Evolutionary conservation across 2,329 filamentous ascomycete species (phyloP).

Genomic region (Aspergillus fischeri): DNA sequence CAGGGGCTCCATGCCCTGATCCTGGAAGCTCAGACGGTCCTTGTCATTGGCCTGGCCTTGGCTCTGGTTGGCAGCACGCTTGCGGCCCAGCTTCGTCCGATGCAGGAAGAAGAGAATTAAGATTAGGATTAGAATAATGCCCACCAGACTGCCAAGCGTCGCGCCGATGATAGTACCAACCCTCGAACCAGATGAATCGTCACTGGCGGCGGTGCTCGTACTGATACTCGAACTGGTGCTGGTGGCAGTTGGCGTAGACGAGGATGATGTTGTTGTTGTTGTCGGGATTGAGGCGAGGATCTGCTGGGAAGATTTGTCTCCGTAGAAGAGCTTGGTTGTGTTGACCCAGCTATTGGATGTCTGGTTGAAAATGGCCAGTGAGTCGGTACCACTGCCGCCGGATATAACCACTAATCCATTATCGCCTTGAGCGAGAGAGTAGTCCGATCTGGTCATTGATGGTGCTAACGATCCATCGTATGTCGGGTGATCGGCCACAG

Average conservation of each 20-base stretch:
- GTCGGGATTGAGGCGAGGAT: conserved; percentile 23
- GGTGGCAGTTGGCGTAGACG: conserved; percentile 25
- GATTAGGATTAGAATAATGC: conserved; percentile 66
- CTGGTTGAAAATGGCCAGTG: conserved; percentile 73
- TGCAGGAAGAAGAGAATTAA: conserved; percentile 66
- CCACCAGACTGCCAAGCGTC: conserved; percentile 75
- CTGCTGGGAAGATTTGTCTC: conserved; percentile 40
- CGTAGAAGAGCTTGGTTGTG: conserved; percentile 59
- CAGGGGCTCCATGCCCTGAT: conserved; percentile 43
- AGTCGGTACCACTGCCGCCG: conserved; percentile 65
- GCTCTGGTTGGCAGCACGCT: conserved; percentile 47
- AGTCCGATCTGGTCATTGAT: conserved; percentile 59
- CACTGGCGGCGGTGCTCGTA: conserved; percentile 30
- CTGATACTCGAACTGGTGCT: conserved; percentile 26
- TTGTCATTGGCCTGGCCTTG: conserved; percentile 52
- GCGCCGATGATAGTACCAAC: conserved; percentile 68
- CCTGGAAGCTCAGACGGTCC: conserved; percentile 49
- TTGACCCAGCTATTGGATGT: conserved; percentile 75
- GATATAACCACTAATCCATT: conserved; percentile 68
- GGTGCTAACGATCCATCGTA: conserved; percentile 77
- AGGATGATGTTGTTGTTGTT: conserved; percentile 20
- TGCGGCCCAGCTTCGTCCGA: conserved; percentile 52
- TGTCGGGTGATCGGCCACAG: conserved; percentile 63
- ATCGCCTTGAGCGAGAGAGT: conserved; percentile 64
- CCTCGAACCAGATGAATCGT: conserved; percentile 24